Evolutionary conservation across 2,329 filamentous ascomycete genomes (phyloP), one percentile per base, ranked within the genome.

Genomic region (Arthrobotrys conoides): DNA sequence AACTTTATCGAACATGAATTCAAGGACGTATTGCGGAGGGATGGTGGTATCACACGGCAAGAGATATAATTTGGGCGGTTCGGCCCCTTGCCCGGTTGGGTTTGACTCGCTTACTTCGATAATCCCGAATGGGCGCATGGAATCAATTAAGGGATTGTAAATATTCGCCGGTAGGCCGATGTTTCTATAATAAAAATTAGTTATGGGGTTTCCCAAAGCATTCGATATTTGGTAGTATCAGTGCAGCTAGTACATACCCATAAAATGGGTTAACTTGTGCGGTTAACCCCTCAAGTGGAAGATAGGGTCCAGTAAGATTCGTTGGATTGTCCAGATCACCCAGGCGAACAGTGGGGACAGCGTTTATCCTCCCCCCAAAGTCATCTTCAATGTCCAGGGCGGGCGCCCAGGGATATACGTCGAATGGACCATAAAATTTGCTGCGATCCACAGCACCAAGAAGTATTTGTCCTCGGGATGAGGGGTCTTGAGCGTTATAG

Each of bases 371-470:
- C 9, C 36, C 36, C 4, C 36, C 36, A 38, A 3, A 30, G 3
- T 30, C 27, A 30, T 6, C 6, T 6, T 6, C 27, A 30, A 3
- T 3, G 6, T 30, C 27, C 27, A 6, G 3, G 27, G 27, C 6
- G 6, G 27, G 27, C 16, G 2, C 5, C 16, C n/a, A 24, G 20
- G 36, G 24, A 41, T 66, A 76, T 3, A 49, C 38, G 14, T 49
- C 57, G 14, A 76, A 36, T 6, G 55, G 41, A 5, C 64, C 71
- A 5, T n/a, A 27, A 24, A 69, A 76, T 36, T 76, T 76, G 18
- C 41, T 12, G 8, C 44, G 30, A n/a, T 76, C 71, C 3, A 66
- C 44, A 4, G 44, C 71, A 5, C 65, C 71, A 4, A 76, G 20
- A 14, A 69, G 12, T 1, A 76, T 38, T 3, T 22, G 14, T 3